Base-by-base conservation (phyloP, 2,329 filamentous ascomycete species). In the Sporothrix schenckii region DNA sequence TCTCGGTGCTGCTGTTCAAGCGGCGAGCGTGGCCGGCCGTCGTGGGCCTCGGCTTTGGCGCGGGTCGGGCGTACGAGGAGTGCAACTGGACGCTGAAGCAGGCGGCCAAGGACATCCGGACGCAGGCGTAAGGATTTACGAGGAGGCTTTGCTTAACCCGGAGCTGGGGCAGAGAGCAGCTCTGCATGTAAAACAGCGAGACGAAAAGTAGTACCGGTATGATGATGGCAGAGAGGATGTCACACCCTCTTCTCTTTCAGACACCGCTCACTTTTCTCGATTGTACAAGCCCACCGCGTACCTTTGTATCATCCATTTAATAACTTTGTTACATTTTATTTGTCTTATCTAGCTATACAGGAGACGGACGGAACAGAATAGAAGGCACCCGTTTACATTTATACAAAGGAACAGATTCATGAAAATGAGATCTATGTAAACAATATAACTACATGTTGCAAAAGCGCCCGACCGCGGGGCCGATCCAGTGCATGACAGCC, bases 1-100 rank as follows among this genome's bases (percentile, higher is more conserved):
- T 99, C 86, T 98, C 95, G 73, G 94, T 99, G 73, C 91, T 99
- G 71, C 84, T 99, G 70, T 99, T 99, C 89, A 97, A 97, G 88
- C 91, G 96, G 82, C 91, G 95, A 84, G 92, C 95, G 75, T 99
- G 94, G 93, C 95, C 95, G 71, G 95, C 94, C n/a, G 95, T 93
- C 80, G 88, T 97, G 75, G 95, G 95, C 75, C 87, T 94, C 69
- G 95, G 95, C 71, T 98, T 99, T 80, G 95, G 96, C 80, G 94
- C 94, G 74, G 95, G 95, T 77, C 89, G 96, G 78, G 95, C 95
- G 71, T 99, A 97, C 86, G 95, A 99, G 83, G 95, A 99, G 86
- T 97, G 95, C 83, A 97, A 99, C 85, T 92, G 87, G 84, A 90
- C 84, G 83, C 80, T 90, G 77, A 89, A 89, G 82, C 84, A 86